Conservation (phyloP, 495 filamentous ascomycete genomes). For the Aspergillus sclerotioniger region DNA sequence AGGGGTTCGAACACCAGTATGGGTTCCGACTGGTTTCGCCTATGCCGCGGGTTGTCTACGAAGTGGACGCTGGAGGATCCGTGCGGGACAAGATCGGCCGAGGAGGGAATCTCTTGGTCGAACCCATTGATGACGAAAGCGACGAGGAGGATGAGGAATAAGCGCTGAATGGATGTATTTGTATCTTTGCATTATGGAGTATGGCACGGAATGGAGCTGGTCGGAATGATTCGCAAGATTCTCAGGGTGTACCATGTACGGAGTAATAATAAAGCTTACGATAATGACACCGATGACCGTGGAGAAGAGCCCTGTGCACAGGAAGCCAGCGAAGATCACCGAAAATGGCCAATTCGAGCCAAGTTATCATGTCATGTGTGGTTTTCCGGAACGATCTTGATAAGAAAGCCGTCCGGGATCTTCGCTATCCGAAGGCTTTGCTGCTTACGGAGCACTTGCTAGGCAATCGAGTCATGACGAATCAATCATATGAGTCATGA, state of each 20-base stretch:
- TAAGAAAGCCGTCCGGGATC: not conserved
- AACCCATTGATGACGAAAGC: constrained; percentile 59
- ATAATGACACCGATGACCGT: not conserved
- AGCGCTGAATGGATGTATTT: constrained; percentile 1
- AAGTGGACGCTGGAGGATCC: constrained; percentile 59
- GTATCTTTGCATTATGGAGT: not conserved
- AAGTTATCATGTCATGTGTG: not conserved
- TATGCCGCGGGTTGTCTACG: constrained; percentile 77
- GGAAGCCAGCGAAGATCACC: not conserved
- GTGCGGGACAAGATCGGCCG: constrained; percentile 72
- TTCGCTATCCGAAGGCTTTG: not conserved
- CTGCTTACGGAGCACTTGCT: not conserved
- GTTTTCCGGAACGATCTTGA: not conserved
- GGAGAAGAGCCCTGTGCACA: not conserved
- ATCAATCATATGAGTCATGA: not conserved
- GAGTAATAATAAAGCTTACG: not conserved
- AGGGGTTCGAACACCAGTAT: constrained; percentile 74
- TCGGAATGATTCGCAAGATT: not conserved
- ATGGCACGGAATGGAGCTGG: not conserved
- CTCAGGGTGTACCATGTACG: not conserved
- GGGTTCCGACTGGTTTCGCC: constrained; percentile 76
- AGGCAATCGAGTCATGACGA: not conserved
- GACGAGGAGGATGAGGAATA: constrained; percentile 43
- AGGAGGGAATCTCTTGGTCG: constrained; percentile 87
- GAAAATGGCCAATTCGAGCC: not conserved